These are phyloP conservation scores for Clarireedia paspali DNA, from an alignment of 2,329 filamentous ascomycete genomes.

Conservation along the genomic window DNA sequence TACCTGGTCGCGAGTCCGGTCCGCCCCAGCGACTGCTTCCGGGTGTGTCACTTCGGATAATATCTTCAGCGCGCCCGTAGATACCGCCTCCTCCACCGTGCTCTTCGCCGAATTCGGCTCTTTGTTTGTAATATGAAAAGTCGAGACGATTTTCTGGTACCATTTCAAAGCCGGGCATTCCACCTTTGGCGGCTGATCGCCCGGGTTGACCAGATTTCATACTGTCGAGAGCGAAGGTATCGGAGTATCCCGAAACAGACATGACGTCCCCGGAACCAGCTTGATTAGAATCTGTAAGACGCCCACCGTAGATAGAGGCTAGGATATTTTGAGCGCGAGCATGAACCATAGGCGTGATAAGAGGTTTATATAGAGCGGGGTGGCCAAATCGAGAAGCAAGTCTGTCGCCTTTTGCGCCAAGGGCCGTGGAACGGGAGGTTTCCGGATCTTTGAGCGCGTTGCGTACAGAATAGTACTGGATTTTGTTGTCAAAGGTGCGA, in stretches of 20 bases:
- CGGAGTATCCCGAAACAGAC: conserved; percentile 67
- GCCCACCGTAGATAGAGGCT: conserved; percentile 77
- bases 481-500: conserved; percentile 65
- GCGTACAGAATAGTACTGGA: conserved; percentile 71
- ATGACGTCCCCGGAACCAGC: conserved; percentile 47
- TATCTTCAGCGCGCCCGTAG: conserved; percentile 52
- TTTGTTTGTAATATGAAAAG: conserved; percentile 84
- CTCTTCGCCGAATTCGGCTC: conserved; percentile 79
- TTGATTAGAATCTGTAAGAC: conserved; percentile 60
- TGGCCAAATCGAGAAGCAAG: conserved; percentile 78
- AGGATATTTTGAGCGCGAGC: conserved; percentile 82
- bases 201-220: conserved; percentile 53
- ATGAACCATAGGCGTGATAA: conserved; percentile 94
- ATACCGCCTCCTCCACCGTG: conserved; percentile 66
- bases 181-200: conserved; percentile 14
- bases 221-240: conserved; percentile 71
- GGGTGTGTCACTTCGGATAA: conserved; percentile 33
- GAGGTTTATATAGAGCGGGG: conserved; percentile 78
- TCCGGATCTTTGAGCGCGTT: conserved; percentile 44
- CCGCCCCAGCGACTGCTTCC: conserved; percentile 16
- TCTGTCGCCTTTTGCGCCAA: conserved; percentile 54
- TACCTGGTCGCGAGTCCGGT: conserved; percentile 22
- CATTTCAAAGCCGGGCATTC: conserved; percentile 73
- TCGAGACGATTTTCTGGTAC: conserved; percentile 84
- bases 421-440: conserved; percentile 38